These are phyloP conservation scores for Hawksworthiomyces lignivorus DNA, from an alignment of 2,329 filamentous ascomycete species.

Conservation along the genomic window DNA sequence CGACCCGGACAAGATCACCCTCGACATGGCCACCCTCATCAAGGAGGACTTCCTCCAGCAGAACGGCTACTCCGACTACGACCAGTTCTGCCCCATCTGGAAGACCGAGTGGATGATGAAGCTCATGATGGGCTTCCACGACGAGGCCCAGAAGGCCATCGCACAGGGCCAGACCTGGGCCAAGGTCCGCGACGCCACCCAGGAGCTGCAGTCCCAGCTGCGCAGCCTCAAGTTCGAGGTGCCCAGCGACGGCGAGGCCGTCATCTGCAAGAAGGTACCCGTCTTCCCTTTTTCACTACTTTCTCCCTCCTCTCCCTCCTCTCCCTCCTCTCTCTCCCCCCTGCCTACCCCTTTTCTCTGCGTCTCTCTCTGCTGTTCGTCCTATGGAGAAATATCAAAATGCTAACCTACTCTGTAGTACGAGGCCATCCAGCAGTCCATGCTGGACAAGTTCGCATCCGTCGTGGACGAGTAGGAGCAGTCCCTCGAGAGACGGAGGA, in stretches of 20 bases:
- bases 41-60: constrained; percentile 99
- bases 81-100: constrained; percentile 98
- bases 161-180: constrained; percentile 84
- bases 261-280: constrained; percentile 72
- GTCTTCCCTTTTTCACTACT: background rate
- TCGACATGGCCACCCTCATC: constrained; percentile 82
- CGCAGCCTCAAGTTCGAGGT: constrained; percentile 96
- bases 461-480: constrained; percentile 76
- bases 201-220: constrained; percentile 76
- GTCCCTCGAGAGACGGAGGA: too few species aligned
- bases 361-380: too few species aligned
- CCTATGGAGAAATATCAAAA: too few species aligned
- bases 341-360: too few species aligned
- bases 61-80: constrained; percentile 98
- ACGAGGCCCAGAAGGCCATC: constrained; percentile 93
- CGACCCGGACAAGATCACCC: constrained; percentile 95
- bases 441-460: constrained; percentile 96
- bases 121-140: constrained; percentile 95
- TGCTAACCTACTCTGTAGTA: constrained; percentile 57
- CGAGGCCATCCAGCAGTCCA: constrained; percentile 79
- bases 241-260: constrained; percentile 75
- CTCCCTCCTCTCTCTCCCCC: too few species aligned
- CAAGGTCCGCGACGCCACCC: constrained; percentile 86
- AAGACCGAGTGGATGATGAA: constrained; percentile 99
- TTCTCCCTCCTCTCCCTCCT: background rate